phyloP scores from a whole-genome alignment of 768 basidiomycete species.

The Rhodocollybia butyracea region DNA sequence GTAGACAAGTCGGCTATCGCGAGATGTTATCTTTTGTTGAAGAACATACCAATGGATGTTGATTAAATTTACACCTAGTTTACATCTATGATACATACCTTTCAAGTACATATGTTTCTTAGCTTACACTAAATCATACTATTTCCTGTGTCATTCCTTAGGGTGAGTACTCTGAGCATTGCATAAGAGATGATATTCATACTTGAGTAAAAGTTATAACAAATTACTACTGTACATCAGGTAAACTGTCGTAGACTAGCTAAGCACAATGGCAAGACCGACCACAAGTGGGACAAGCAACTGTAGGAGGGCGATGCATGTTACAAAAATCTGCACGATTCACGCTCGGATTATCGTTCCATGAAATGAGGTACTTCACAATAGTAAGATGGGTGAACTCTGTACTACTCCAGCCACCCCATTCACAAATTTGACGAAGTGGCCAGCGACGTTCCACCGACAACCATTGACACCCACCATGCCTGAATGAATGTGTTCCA shows the following conservation, averaged over 20 bases:
- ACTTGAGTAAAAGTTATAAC: too few relatives aligned
- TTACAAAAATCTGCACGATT: slow-evolving; percentile 20
- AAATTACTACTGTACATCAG: neutral
- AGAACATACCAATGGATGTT: neutral
- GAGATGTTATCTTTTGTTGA: neutral
- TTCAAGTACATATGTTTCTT: neutral
- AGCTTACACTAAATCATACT: too few relatives aligned
- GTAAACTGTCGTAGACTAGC: neutral
- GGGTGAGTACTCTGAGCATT: too few relatives aligned
- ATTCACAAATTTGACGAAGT: slow-evolving; percentile 23
- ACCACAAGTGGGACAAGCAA: slow-evolving; percentile 16
- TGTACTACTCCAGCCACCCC: slow-evolving; percentile 28
- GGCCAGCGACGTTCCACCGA: slow-evolving; percentile 22
- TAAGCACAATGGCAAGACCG: slow-evolving; percentile 17
- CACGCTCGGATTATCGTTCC: slow-evolving; percentile 13
- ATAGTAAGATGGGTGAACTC: slow-evolving; percentile 21
- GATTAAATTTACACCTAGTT: too few relatives aligned
- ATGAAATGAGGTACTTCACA: too few relatives aligned
- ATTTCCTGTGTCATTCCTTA: too few relatives aligned
- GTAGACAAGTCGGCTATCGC: neutral
- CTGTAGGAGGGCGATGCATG: slow-evolving; percentile 9
- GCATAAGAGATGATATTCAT: too few relatives aligned
- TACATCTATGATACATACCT: too few relatives aligned
- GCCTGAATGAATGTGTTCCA: slow-evolving; percentile 26
- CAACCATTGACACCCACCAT: slow-evolving; percentile 28